Evolutionary conservation across 2,329 filamentous ascomycete genomes (phyloP).

Genomic region (Xylariomycetidae sp.): DNA sequence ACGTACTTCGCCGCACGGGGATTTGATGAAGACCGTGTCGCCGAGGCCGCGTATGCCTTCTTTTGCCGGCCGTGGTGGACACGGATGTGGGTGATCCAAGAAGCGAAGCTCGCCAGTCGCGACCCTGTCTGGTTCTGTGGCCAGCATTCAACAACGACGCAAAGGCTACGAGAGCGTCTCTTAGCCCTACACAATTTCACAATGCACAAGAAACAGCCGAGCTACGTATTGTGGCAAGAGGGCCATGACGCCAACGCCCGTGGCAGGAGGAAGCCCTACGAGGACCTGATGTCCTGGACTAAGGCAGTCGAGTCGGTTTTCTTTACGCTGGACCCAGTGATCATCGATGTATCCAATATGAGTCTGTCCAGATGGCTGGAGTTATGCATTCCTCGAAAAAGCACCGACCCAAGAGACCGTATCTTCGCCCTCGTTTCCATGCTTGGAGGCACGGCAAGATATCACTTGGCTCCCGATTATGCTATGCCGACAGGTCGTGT

Average conservation of each 20-base stretch:
- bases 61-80: constrained; percentile 1
- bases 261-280: not conserved
- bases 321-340: no score
- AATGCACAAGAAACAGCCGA: not conserved
- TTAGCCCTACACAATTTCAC: not conserved
- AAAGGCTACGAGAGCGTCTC: not conserved
- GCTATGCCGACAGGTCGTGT: not conserved
- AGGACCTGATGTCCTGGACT: not conserved
- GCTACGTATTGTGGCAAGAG: no score
- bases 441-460: not conserved
- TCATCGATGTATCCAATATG: no score
- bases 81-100: constrained; percentile 1
- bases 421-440: not conserved
- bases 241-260: not conserved
- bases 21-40: not conserved
- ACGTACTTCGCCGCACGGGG: not conserved
- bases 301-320: not conserved
- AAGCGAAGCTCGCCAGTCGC: not conserved
- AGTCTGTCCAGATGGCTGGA: not conserved
- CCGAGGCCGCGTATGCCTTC: not conserved
- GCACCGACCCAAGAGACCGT: constrained; percentile 1
- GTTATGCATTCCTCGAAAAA: not conserved
- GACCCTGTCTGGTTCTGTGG: not conserved
- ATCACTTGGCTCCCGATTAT: not conserved
- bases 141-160: not conserved